Percentiles rank a stretch among this genome's conserved stretches.
phyloP scores from a whole-genome alignment of 2,329 filamentous ascomycete genomes.

The Apiospora rasikravindrae region DNA sequence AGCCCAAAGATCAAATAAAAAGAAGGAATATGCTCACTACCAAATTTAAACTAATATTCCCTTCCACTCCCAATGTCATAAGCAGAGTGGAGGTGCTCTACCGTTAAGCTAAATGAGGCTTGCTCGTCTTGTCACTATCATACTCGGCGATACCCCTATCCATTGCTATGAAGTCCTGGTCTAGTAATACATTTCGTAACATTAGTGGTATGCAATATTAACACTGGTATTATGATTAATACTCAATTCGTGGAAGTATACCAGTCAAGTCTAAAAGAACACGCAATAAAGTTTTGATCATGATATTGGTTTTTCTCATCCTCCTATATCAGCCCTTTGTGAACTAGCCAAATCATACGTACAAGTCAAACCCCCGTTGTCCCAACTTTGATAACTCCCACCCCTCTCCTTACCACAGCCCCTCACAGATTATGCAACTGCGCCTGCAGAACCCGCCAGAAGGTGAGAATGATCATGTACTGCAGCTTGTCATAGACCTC shows the following conservation, averaged over 20 bases:
- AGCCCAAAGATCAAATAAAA: neutral
- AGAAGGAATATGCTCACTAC: neutral
- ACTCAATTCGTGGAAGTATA: too few species aligned
- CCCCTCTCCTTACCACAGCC: neutral
- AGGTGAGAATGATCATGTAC: constrained; percentile 3
- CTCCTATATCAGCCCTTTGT: neutral
- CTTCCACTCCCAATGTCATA: neutral
- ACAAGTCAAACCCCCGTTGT: too few species aligned
- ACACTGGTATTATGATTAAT: too few species aligned
- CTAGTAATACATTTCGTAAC: too few species aligned
- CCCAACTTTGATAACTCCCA: neutral
- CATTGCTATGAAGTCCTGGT: too few species aligned
- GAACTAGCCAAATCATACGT: neutral
- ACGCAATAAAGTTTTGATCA: too few species aligned
- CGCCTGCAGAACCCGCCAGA: constrained; percentile 12
- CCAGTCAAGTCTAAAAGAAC: too few species aligned
- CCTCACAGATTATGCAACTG: neutral
- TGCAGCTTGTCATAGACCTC: neutral
- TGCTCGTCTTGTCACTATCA: neutral
- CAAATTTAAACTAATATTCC: neutral
- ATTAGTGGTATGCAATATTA: too few species aligned
- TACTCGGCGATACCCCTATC: too few species aligned
- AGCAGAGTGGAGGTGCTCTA: neutral
- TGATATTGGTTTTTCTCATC: too few species aligned
- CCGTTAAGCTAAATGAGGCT: neutral